Evolutionary conservation across 2,329 filamentous ascomycete genomes (phyloP), one percentile per base, ranked within the genome.

Genomic region (Paraconiothyrium brasiliense): DNA sequence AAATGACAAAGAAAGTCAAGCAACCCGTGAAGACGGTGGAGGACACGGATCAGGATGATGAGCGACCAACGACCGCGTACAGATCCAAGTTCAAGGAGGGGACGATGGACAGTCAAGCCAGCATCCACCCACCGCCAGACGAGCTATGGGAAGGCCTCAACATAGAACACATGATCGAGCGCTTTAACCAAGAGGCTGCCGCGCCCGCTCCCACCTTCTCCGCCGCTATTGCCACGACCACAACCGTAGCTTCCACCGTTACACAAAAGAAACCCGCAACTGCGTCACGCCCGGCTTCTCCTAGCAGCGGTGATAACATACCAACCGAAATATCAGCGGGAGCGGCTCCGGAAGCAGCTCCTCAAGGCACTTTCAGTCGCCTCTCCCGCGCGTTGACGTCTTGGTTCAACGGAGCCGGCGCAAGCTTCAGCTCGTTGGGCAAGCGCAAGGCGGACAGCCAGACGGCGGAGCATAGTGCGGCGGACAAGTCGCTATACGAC

Each of bases 81-180:
- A 55, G 68, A 14, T 72, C 68, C 54, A 59, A 44, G 49, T 61
- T 61, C 35, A 99, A 98, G 71, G 94, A 98, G 78, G 87, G 98
- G 49, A 75, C 73, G 4, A 70, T 70, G 67, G 76, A 76, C 64
- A 73, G 71, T 5, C 70, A 63, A 22, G 67, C 57, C 57, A 68
- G 59, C 43, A 77, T 77, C 49, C 69, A 67, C 24, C 64, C 75
- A 22, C 74, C 75, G 57, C 74, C 75, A 1, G 70, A 71, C 32
- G 68, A 71, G 58, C 65, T 75, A 89, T 91, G 61, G 95, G 98
- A 95, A 77, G 94, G 92, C 1, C 85, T 99, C 65, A 93, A 98
- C 74, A 92, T 99, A 71, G 92, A 96, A 71, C 94, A 99, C 82
- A 97, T 98, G 94, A 94, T 93, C 59, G 87, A 95, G 78, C 86